Percentiles rank a stretch among this genome's conserved stretches.
phyloP scores from a whole-genome alignment of 345 rosid species.

The Citrus medica region DNA sequence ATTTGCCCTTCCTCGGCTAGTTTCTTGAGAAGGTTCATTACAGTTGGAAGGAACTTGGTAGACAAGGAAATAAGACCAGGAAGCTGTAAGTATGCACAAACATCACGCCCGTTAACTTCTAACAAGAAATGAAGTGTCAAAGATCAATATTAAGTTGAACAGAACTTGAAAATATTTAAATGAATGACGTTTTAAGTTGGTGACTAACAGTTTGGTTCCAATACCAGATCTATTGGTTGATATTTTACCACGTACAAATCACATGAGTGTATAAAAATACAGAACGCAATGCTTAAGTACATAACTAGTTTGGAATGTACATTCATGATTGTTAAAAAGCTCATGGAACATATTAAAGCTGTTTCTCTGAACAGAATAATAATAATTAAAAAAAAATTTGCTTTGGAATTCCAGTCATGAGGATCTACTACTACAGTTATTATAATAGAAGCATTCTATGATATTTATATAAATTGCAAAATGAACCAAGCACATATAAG shows the following conservation, averaged over 20 bases:
- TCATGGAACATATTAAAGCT: background rate
- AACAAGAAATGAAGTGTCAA: no score
- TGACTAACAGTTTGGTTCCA: background rate
- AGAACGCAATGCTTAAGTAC: background rate
- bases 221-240: background rate
- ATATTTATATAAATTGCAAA: background rate
- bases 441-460: background rate
- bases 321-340: background rate
- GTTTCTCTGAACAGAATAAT: background rate
- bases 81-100: slow-evolving; percentile 47
- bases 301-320: background rate
- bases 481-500: background rate
- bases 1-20: slow-evolving; percentile 73
- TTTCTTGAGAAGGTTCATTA: slow-evolving; percentile 84
- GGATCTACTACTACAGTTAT: background rate
- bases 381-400: background rate
- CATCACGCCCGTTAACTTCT: background rate
- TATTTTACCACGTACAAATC: background rate
- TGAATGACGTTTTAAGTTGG: background rate
- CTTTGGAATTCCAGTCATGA: background rate
- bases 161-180: background rate
- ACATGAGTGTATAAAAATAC: background rate
- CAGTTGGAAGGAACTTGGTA: slow-evolving; percentile 76
- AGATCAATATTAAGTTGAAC: background rate
- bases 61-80: slow-evolving; percentile 85